These are phyloP conservation scores for Lepidium sativum DNA, from an alignment of 345 rosid genomes.

Conservation along the genomic window DNA sequence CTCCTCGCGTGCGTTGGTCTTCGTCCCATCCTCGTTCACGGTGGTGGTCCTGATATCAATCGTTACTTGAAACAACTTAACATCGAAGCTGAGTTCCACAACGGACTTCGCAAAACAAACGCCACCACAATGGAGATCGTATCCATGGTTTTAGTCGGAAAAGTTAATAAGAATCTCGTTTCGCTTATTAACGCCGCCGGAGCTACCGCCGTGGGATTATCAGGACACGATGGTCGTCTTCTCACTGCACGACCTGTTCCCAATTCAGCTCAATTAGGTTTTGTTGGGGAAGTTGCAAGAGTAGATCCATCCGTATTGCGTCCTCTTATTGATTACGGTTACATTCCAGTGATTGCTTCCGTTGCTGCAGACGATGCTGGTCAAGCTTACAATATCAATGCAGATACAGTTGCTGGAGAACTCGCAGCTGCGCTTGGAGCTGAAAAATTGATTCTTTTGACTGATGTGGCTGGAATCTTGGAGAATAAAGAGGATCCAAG, in stretches of 20 bases:
- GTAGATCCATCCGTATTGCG: slow-evolving; percentile 57
- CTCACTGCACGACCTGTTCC: slow-evolving; percentile 69
- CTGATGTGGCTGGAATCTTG: slow-evolving; percentile 84
- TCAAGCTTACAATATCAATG: slow-evolving; percentile 84
- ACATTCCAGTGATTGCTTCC: slow-evolving; percentile 84
- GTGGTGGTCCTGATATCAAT: slow-evolving; percentile 91
- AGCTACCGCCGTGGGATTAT: slow-evolving; percentile 78
- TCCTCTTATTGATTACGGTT: slow-evolving; percentile 48
- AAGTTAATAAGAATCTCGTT: slow-evolving; percentile 75
- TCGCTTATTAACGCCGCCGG: slow-evolving; percentile 75
- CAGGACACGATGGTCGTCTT: slow-evolving; percentile 87
- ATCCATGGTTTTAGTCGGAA: slow-evolving; percentile 88
- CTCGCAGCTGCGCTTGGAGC: slow-evolving; percentile 90
- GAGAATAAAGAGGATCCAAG: slow-evolving; percentile 46
- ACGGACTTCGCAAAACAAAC: slow-evolving; percentile 85
- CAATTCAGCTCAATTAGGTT: slow-evolving; percentile 58
- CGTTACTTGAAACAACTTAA: slow-evolving; percentile 56
- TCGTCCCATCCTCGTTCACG: slow-evolving; percentile 85
- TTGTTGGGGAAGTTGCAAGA: slow-evolving; percentile 76
- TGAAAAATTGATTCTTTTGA: slow-evolving; percentile 76
- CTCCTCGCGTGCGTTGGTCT: slow-evolving; percentile 84
- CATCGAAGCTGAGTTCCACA: slow-evolving; percentile 59
- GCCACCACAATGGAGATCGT: slow-evolving; percentile 90
- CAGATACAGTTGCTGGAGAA: slow-evolving; percentile 92
- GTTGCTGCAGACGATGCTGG: slow-evolving; percentile 75